A percentile compares a stretch with the other conserved stretches of the same genome.
Evolutionary conservation across 169 alveolate species (phyloP).

Genomic region (Cryptosporidium canis): DNA sequence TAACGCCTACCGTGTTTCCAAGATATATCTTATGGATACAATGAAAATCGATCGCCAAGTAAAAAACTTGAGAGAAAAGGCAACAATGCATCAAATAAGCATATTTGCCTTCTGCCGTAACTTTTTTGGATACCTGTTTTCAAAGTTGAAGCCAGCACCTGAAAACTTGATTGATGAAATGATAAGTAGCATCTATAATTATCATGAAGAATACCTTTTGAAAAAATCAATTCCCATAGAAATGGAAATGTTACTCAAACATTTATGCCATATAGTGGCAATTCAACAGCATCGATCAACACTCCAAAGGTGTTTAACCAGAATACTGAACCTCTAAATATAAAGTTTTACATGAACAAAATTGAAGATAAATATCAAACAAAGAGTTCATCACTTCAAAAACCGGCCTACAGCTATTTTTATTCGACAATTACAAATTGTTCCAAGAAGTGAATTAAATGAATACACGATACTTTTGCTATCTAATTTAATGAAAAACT

Average conservation of each 20-base stretch:
- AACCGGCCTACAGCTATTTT: not conserved
- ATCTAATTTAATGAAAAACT: not conserved
- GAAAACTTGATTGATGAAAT: not conserved
- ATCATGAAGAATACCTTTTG: not conserved
- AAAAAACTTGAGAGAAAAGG: not conserved
- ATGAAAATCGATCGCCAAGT: not conserved
- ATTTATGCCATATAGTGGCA: not conserved
- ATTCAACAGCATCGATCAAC: not conserved
- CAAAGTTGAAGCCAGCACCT: not conserved
- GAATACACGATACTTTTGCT: not conserved
- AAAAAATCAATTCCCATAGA: not conserved
- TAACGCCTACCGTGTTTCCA: not conserved
- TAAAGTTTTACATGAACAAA: not conserved
- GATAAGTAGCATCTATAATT: not conserved
- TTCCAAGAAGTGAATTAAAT: slow-evolving; percentile 9
- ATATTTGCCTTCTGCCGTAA: slow-evolving; percentile 17
- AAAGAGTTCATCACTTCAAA: not conserved
- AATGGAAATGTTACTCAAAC: too few species aligned
- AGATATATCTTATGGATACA: not conserved
- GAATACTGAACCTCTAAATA: not conserved
- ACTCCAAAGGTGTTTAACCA: not conserved
- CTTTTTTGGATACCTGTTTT: not conserved
- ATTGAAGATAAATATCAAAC: not conserved
- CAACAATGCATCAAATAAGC: slow-evolving; percentile 4
- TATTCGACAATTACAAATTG: not conserved